A percentile compares a stretch with the other conserved stretches of the same genome.
phyloP scores from a whole-genome alignment of 1,284 basidiomycete genomes.

The Ganoderma lucidum region DNA sequence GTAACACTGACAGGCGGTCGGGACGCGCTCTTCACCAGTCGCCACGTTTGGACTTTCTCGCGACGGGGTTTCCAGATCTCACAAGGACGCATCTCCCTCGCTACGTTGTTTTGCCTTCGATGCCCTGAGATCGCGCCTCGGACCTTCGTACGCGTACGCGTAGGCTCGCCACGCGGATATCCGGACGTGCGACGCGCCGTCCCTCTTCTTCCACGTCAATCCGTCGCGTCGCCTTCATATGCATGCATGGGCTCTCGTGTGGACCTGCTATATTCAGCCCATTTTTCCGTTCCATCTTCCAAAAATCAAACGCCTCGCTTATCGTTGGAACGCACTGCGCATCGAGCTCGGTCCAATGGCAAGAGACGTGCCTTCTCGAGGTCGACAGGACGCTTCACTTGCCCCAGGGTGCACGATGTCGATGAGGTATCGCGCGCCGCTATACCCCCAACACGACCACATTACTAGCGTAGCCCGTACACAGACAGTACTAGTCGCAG shows the following conservation, averaged over 20 bases:
- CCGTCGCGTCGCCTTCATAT: background rate
- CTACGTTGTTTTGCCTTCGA: background rate
- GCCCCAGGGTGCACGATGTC: background rate
- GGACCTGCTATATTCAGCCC: background rate
- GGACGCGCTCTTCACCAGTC: background rate
- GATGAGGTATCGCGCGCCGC: too few relatives aligned
- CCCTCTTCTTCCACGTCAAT: background rate
- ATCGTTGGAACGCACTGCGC: too few relatives aligned
- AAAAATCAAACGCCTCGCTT: background rate
- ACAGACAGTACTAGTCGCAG: too few relatives aligned
- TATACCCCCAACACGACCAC: too few relatives aligned
- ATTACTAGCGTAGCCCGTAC: too few relatives aligned
- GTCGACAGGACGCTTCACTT: too few relatives aligned
- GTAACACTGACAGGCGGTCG: too few relatives aligned
- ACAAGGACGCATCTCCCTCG: background rate
- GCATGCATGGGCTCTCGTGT: background rate
- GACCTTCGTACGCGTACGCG: background rate
- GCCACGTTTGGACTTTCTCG: too few relatives aligned
- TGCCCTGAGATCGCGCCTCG: background rate
- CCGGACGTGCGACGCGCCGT: background rate
- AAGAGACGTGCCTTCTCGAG: too few relatives aligned
- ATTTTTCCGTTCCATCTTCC: background rate
- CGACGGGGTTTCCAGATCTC: background rate
- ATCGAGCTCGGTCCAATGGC: too few relatives aligned
- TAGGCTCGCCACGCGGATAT: background rate